A percentile compares a stretch with the other conserved stretches of the same genome.
phyloP scores from a whole-genome alignment of 2,329 filamentous ascomycete genomes.

The Epichloe sibirici region DNA sequence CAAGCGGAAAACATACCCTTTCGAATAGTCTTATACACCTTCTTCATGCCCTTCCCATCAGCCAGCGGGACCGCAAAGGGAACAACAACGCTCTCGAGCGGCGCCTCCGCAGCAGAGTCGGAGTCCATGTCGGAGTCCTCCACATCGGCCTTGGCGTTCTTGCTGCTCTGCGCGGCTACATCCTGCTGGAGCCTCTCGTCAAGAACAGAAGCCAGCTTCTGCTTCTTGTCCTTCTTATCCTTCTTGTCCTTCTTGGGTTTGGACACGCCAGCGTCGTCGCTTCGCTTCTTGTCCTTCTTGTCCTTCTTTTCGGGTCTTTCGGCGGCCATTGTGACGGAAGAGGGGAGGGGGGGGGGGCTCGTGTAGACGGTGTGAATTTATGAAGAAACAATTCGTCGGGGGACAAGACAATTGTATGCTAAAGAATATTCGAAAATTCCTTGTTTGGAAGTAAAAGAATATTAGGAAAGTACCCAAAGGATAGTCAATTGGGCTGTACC shows the following conservation, averaged over 20 bases:
- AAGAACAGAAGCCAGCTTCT: slow-evolving; percentile 54
- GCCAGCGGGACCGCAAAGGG: slow-evolving; percentile 75
- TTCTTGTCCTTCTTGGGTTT: slow-evolving; percentile 49
- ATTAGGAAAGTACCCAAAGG: background rate
- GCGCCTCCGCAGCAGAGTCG: slow-evolving; percentile 25
- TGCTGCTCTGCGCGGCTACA: slow-evolving; percentile 28
- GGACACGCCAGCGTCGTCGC: slow-evolving; percentile 39
- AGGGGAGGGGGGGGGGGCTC: no score
- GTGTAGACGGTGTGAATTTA: no score
- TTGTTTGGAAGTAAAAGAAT: background rate
- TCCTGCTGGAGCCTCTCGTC: slow-evolving; percentile 52
- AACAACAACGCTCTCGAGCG: slow-evolving; percentile 50
- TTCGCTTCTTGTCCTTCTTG: slow-evolving; percentile 49
- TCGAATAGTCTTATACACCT: slow-evolving; percentile 43
- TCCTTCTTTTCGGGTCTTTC: slow-evolving; percentile 39
- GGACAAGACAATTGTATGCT: background rate
- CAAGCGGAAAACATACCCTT: slow-evolving; percentile 33
- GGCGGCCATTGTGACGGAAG: slow-evolving; percentile 28
- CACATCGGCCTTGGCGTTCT: slow-evolving; percentile 26
- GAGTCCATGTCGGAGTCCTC: slow-evolving; percentile 35
- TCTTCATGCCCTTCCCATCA: slow-evolving; percentile 63
- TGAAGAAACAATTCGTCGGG: background rate
- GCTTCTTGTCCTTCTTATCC: slow-evolving; percentile 61
- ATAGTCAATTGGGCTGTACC: slow-evolving; percentile 12
- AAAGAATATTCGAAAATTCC: background rate